Conservation (phyloP, 2,329 filamentous ascomycete genomes). For the Ascochyta koolunga region DNA sequence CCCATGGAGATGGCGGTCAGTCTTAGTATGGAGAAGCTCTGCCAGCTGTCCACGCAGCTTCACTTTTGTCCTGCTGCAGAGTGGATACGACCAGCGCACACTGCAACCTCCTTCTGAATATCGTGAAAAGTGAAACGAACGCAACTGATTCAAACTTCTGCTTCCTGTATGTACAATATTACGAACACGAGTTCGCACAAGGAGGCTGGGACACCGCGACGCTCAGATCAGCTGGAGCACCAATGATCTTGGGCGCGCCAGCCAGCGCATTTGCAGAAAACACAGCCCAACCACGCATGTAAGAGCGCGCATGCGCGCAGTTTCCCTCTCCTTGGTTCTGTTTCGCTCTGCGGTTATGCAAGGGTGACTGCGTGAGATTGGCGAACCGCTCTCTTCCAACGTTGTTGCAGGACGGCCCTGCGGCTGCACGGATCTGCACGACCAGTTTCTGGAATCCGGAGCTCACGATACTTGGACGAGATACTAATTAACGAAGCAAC, state of each 20-base stretch:
- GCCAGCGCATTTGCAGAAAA: slow-evolving; percentile 26
- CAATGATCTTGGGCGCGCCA: slow-evolving; percentile 33
- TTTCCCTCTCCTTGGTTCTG: slow-evolving; percentile 11
- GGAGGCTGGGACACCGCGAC: slow-evolving; percentile 16
- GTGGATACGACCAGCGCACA: slow-evolving; percentile 16
- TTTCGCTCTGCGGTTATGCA: slow-evolving; percentile 14
- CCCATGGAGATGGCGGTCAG: slow-evolving; percentile 18
- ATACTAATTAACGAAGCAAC: slow-evolving; percentile 11
- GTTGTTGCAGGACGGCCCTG: slow-evolving; percentile 8
- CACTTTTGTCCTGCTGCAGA: slow-evolving; percentile 8
- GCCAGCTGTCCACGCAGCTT: slow-evolving; percentile 19
- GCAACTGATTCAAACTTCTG: slow-evolving; percentile 7
- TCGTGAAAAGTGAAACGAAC: not conserved
- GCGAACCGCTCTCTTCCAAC: slow-evolving; percentile 9
- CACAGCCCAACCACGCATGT: slow-evolving; percentile 36
- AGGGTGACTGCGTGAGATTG: slow-evolving; percentile 13
- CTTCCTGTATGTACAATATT: slow-evolving; percentile 5
- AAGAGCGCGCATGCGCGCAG: slow-evolving; percentile 28
- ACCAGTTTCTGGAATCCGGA: not conserved
- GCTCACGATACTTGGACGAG: slow-evolving; percentile 2
- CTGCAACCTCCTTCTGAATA: not conserved
- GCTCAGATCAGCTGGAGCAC: slow-evolving; percentile 17
- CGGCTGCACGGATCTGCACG: slow-evolving; percentile 1
- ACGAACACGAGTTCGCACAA: slow-evolving; percentile 15
- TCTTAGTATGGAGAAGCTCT: slow-evolving; percentile 14